These are phyloP conservation scores for Ustilago vetiveriae DNA, from an alignment of 1,284 basidiomycete genomes.

Conservation along the genomic window DNA sequence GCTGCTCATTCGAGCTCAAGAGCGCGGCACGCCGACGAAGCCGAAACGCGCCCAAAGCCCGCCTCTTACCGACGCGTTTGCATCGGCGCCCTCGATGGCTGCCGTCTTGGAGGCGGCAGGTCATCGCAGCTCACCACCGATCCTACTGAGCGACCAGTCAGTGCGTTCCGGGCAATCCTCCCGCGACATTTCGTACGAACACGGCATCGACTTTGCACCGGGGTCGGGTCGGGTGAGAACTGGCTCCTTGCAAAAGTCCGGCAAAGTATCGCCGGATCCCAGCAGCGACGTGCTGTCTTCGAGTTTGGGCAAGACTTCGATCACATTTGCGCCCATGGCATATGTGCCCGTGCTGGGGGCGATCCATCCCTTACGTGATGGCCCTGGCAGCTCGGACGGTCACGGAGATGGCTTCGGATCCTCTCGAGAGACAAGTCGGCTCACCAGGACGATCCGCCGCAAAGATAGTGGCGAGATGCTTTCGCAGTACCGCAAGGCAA, in stretches of 20 bases:
- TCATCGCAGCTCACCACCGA: constrained; percentile 29
- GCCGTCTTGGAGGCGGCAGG: constrained; percentile 33
- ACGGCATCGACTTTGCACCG: constrained; percentile 11
- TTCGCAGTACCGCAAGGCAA: constrained; percentile 59
- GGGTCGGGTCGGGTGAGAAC: constrained; percentile 12
- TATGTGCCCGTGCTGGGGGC: constrained; percentile 47
- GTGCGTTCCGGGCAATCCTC: constrained; percentile 19
- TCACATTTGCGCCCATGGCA: constrained; percentile 36
- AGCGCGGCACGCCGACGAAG: constrained; percentile 58
- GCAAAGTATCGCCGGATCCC: constrained; percentile 22
- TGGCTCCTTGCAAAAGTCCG: constrained; percentile 17
- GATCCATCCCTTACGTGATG: constrained; percentile 26
- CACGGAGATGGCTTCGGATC: constrained; percentile 9
- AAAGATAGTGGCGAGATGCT: constrained; percentile 61
- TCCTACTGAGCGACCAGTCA: constrained; percentile 35
- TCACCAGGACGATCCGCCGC: constrained; percentile 27
- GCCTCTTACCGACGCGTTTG: constrained; percentile 36
- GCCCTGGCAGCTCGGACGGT: constrained; percentile 13
- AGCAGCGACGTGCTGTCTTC: constrained; percentile 28
- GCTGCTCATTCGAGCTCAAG: constrained; percentile 55
- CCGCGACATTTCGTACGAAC: constrained; percentile 28
- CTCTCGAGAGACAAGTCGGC: constrained; percentile 8
- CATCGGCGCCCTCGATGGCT: constrained; percentile 29
- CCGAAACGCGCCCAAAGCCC: constrained; percentile 53
- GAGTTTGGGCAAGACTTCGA: constrained; percentile 29